Evolutionary conservation across 108 stramenopile genomes (phyloP), one percentile per base, ranked within the genome.

Genomic region (Nannochloropsis gaditana): DNA sequence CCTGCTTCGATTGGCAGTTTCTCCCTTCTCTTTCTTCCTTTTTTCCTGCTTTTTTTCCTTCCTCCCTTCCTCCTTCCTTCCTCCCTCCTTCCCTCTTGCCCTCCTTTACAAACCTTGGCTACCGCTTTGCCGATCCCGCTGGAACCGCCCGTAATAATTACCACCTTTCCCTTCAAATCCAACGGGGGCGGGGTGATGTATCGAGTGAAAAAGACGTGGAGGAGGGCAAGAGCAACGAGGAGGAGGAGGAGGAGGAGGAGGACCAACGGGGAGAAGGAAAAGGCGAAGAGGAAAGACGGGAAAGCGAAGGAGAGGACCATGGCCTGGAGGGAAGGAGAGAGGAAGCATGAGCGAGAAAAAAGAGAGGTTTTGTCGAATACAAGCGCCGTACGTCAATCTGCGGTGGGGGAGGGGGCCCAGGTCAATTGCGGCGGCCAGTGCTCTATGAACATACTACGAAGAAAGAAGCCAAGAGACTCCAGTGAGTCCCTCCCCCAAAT

Each of bases 121-220:
- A 85, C 43, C 2, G 73, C 80, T 17, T 42, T n/a, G 10, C 21
- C 73, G 80, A 84, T 31, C 17, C 41, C 83, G 45, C 50, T 45
- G 44, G 31, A 84, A n/a, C 59, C 43, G 3, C 45, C 41, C 2
- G 80, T 43, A 9, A 45, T 42, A 80, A 73, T n/a, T 42, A 73
- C 59, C 59, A 73, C 59, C n/a, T 73, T 73, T n/a, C 59, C 59
- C 59, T 73, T 73, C 4, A 73, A 5, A 73, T 73, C n/a, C 59
- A 73, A 73, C 15, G 59, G 59, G n/a, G 59, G 3, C 59, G 59
- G 59, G n/a, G 59, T 19, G 19, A 73, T n/a, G 4, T 19, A 73
- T 15, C 15, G 19, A 2, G 19, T 15, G 59, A 73, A 73, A 73
- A 73, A 73, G 59, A 73, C 19, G 59, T 2, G 19, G 59, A 73